Base-by-base conservation (phyloP, 768 basidiomycete genomes). In the Russula vinacea region DNA sequence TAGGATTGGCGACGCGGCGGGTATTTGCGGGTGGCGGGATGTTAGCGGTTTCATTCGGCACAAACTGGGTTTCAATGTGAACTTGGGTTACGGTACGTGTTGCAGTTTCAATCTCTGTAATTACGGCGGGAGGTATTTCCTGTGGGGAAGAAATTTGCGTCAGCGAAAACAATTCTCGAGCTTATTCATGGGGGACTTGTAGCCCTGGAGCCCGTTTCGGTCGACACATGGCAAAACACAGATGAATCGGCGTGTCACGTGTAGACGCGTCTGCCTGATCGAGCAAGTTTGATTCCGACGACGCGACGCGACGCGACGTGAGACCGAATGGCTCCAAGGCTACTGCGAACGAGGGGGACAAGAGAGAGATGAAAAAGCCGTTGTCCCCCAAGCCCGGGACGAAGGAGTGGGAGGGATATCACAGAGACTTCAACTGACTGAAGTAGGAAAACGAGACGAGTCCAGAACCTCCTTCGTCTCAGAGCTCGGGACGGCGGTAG, bases 331-430 rank as follows among this genome's bases (percentile, higher is more conserved):
- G 68, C 71, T 70, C 68, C 62, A 61, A 62, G 71, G 70, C 67
- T 73, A 71, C 66, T 66, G 62, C 70, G 79, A 84, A 85, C 85
- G 77, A 85, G 87, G 88, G 88, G 88, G 87, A 89, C 85, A 79
- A 57, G 51, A 84, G 77, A 81, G 72, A 73, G 78, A 65, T 77
- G 78, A 79, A 78, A 78, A 81, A 78, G 82, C 86, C 85, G 83
- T 84, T 81, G 84, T 87, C 88, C 89, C 90, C 89, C 88, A 84
- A 89, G 87, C 89, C 89, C 89, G 83, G 83, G 87, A 87, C 86
- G 87, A 89, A 87, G 88, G 88, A 86, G 85, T 82, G 80, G 76
- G 71, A 77, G 79, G 83, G 80, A 77, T 72, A 76, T 83, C 84
- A 89, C 88, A 83, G 84, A 89, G 84, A 83, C 77, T 84, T 83